Evolutionary conservation across 2,329 filamentous ascomycete species (phyloP), one percentile per base, ranked within the genome.

Genomic region (Fusarium setosum): DNA sequence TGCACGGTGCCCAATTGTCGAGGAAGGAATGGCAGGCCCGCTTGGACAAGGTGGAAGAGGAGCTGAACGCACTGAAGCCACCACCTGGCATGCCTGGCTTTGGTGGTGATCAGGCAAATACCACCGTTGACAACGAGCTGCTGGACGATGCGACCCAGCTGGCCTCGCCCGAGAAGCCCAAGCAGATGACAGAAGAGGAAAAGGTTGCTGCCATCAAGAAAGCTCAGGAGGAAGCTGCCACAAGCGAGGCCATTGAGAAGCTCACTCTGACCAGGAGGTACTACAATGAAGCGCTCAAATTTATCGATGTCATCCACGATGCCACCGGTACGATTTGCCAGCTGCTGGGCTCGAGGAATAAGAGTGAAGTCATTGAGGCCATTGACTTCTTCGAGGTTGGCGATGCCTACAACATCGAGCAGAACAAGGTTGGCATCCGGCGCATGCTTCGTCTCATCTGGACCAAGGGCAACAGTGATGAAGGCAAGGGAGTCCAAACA

Each of bases 401-500:
- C 41, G 94, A 99, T 76, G 95, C 94, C 6, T 98, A 98, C 84
- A 96, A 96, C 77, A 91, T 99, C 59, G 92, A 97, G 76, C 93
- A 96, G 69, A 94, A 96, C 74, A 94, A 97, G 77, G 81, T 91
- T 35, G 96, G 96, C 57, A 98, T 99, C 73, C 88, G 95, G 59
- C 91, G 94, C 57, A 99, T 99, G 96, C 85, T 99, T 65, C 90
- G 95, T 52, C 84, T 99, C 18, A 99, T 99, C 77, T 99, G 96
- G 96, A 99, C 96, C 66, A 99, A 99, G 80, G 95, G 96, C 70
- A 99, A 98, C 80, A 98, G 94, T 72, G 96, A 99, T 73, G 96
- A 99, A 83, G 96, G 96, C 72, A 99, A 98, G 80, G 96, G 96
- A 56, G 94, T 99, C 3, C 96, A 99, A 76, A 92, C 92, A 3